Evolutionary conservation across 2,329 filamentous ascomycete genomes (phyloP).

Genomic region (Diplodia scrobiculata): DNA sequence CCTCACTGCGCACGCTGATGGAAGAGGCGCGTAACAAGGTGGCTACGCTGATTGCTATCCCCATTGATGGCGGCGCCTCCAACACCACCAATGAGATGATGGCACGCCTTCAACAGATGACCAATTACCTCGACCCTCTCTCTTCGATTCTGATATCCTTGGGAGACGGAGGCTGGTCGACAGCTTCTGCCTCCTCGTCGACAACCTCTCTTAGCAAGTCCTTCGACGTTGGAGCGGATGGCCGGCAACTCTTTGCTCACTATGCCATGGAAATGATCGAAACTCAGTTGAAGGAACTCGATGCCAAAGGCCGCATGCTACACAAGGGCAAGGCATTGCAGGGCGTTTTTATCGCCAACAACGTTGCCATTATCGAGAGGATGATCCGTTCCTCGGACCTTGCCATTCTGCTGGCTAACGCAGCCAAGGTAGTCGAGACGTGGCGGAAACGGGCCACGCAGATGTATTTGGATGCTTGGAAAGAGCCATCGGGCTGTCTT

Average conservation of each 20-base stretch:
- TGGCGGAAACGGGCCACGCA: slow-evolving; percentile 86
- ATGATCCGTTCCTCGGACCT: slow-evolving; percentile 82
- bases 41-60: slow-evolving; percentile 65
- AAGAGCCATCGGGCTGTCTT: slow-evolving; percentile 78
- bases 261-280: slow-evolving; percentile 91
- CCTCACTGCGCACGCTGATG: slow-evolving; percentile 77
- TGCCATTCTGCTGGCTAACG: slow-evolving; percentile 64
- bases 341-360: slow-evolving; percentile 90
- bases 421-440: slow-evolving; percentile 69
- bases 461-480: slow-evolving; percentile 83
- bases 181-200: slow-evolving; percentile 57
- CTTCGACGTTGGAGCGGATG: slow-evolving; percentile 87
- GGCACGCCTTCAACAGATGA: slow-evolving; percentile 81
- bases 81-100: slow-evolving; percentile 82
- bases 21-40: slow-evolving; percentile 78
- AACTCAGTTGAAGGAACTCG: slow-evolving; percentile 71
- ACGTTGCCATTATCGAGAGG: slow-evolving; percentile 78
- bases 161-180: slow-evolving; percentile 83
- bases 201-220: slow-evolving; percentile 65
- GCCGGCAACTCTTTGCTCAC: slow-evolving; percentile 81
- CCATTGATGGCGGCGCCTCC: slow-evolving; percentile 75
- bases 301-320: slow-evolving; percentile 70
- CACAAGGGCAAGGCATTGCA: slow-evolving; percentile 77
- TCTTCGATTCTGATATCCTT: slow-evolving; percentile 89
- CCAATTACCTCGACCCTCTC: slow-evolving; percentile 80